These are phyloP conservation scores for Vaccinium myrtillus DNA, from an alignment of 148 eudicot genomes.

Conservation along the genomic window DNA sequence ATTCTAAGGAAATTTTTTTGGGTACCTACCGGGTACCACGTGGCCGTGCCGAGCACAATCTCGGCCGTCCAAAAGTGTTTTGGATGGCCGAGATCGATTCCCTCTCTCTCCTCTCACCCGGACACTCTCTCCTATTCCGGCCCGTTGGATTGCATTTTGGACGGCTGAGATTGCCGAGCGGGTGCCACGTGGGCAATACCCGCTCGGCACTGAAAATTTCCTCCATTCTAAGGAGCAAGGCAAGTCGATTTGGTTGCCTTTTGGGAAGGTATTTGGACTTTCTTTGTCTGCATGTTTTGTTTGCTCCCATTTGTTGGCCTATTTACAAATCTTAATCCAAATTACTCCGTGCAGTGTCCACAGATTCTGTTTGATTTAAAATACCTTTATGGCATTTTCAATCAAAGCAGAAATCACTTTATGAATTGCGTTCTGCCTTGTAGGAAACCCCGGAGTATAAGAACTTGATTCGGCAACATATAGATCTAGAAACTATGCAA, in stretches of 20 bases:
- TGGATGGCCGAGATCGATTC: too few species aligned
- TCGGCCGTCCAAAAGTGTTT: too few species aligned
- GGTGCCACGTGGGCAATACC: too few species aligned
- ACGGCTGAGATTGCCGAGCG: too few species aligned
- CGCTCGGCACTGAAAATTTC: too few species aligned
- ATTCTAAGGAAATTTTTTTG: neutral
- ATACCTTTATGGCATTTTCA: neutral
- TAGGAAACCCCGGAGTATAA: slow-evolving; percentile 47
- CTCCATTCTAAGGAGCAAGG: neutral
- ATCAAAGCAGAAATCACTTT: neutral
- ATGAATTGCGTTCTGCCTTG: slow-evolving; percentile 7
- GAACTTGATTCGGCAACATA: slow-evolving; percentile 47
- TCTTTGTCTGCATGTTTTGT: neutral
- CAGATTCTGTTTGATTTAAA: neutral
- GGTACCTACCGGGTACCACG: too few species aligned
- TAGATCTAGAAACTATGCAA: slow-evolving; percentile 46
- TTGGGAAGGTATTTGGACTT: neutral
- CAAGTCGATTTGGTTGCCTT: neutral
- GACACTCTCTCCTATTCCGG: too few species aligned
- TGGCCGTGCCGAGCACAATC: too few species aligned
- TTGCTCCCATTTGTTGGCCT: neutral
- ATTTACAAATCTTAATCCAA: neutral
- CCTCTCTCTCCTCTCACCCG: too few species aligned
- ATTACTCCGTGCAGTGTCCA: neutral
- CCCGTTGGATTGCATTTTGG: too few species aligned